Evolutionary conservation across 1,284 basidiomycete species (phyloP).

Genomic region (Pseudozyma thailandica): DNA sequence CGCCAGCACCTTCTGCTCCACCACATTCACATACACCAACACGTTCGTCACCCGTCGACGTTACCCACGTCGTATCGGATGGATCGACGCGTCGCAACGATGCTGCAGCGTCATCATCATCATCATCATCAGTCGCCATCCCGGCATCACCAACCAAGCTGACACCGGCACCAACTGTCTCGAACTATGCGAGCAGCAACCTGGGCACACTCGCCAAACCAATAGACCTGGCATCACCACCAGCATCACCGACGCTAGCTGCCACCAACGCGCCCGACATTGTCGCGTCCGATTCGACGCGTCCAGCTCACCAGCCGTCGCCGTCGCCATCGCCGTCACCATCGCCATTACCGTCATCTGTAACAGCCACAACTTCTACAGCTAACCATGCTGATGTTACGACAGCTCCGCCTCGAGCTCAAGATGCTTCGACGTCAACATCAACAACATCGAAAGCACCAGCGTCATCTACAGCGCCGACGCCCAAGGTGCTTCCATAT

Average conservation of each 20-base stretch:
- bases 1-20: conserved; percentile 43
- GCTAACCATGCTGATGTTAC: not conserved
- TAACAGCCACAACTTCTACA: not conserved
- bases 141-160: conserved; percentile 32
- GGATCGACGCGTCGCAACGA: conserved; percentile 45
- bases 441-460: too few species aligned
- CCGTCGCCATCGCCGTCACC: conserved; percentile 8
- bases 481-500: conserved; percentile 17
- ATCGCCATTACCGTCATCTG: not conserved
- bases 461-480: not conserved
- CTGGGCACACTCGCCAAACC: conserved; percentile 37
- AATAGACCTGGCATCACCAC: conserved; percentile 48
- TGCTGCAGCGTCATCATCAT: conserved; percentile 13
- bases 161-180: conserved; percentile 3
- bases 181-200: conserved; percentile 4
- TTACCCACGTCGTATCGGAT: conserved; percentile 12
- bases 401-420: conserved; percentile 2
- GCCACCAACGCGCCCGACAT: conserved; percentile 8
- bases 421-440: conserved; percentile 5
- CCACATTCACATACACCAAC: conserved; percentile 30
- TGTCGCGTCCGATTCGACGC: conserved; percentile 34
- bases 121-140: too few species aligned
- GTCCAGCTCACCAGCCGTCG: conserved; percentile 18
- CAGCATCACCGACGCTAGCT: conserved; percentile 21
- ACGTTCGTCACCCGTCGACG: conserved; percentile 20